These are phyloP conservation scores for Claviceps purpurea DNA, from an alignment of 2,329 filamentous ascomycete genomes.

Conservation along the genomic window DNA sequence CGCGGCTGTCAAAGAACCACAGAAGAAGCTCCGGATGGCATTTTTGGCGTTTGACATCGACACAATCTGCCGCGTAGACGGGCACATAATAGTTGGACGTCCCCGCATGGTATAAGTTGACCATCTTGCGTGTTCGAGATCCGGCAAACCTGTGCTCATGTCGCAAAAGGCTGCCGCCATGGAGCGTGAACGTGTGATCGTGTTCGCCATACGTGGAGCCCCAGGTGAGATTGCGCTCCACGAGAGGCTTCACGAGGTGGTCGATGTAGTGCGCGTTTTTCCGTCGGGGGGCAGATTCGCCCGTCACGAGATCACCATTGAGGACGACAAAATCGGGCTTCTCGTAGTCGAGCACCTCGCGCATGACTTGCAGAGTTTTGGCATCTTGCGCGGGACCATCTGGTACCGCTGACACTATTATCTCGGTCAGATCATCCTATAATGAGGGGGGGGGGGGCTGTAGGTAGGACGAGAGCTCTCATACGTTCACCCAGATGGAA, in stretches of 20 bases:
- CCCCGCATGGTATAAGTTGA: slow-evolving; percentile 20
- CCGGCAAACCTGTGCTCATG: slow-evolving; percentile 26
- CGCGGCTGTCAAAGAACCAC: slow-evolving; percentile 61
- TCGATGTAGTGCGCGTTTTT: slow-evolving; percentile 46
- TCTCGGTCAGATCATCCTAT: not conserved
- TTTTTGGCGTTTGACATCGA: slow-evolving; percentile 1
- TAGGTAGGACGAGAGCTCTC: not conserved
- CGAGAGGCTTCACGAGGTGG: slow-evolving; percentile 42
- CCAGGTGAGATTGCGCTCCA: slow-evolving; percentile 42
- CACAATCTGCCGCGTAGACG: slow-evolving; percentile 25
- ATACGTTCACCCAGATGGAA: slow-evolving; percentile 3
- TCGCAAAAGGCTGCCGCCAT: slow-evolving; percentile 25
- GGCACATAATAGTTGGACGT: slow-evolving; percentile 35
- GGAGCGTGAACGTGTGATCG: slow-evolving; percentile 46
- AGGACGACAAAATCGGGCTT: slow-evolving; percentile 48
- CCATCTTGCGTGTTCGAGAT: slow-evolving; percentile 27
- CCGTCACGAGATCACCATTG: slow-evolving; percentile 59
- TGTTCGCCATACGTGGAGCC: slow-evolving; percentile 62
- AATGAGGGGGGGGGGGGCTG: not conserved
- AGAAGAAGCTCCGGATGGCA: slow-evolving; percentile 32
- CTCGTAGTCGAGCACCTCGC: slow-evolving; percentile 43
- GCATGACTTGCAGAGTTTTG: slow-evolving; percentile 43
- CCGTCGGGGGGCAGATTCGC: slow-evolving; percentile 42
- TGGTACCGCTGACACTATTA: not conserved
- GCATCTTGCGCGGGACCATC: slow-evolving; percentile 35